Percentiles rank a stretch among this genome's conserved stretches.
These are phyloP conservation scores for Aspergillus neotritici DNA, from an alignment of 2,329 filamentous ascomycete species.

Conservation along the genomic window DNA sequence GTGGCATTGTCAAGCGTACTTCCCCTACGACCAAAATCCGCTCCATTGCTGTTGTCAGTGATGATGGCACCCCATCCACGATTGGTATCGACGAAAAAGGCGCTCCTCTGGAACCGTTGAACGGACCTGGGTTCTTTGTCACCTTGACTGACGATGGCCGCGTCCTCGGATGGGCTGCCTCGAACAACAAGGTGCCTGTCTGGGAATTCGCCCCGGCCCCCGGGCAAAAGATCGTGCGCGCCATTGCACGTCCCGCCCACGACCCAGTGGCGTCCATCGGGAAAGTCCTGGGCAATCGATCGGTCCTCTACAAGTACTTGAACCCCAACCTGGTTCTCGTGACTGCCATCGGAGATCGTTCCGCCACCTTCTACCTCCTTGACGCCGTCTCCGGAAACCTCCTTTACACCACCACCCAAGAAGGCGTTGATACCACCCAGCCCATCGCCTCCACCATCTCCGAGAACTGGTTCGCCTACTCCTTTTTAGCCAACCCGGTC, in stretches of 20 bases:
- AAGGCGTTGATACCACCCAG: slow-evolving; percentile 67
- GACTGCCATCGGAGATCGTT: slow-evolving; percentile 58
- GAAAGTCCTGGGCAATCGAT: slow-evolving; percentile 81
- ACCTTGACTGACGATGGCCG: slow-evolving; percentile 38
- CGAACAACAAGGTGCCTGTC: slow-evolving; percentile 38
- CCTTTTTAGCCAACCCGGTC: slow-evolving; percentile 57
- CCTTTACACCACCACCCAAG: slow-evolving; percentile 64
- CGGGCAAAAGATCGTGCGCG: slow-evolving; percentile 62
- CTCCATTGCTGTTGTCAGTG: slow-evolving; percentile 29
- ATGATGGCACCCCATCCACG: slow-evolving; percentile 18
- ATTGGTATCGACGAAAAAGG: slow-evolving; percentile 35
- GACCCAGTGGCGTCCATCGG: slow-evolving; percentile 94
- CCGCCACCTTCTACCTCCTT: slow-evolving; percentile 69
- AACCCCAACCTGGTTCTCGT: slow-evolving; percentile 80
- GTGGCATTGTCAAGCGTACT: slow-evolving; percentile 34
- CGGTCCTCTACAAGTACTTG: slow-evolving; percentile 96
- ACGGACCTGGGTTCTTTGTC: slow-evolving; percentile 34
- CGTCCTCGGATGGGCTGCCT: slow-evolving; percentile 40
- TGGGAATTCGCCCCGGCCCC: slow-evolving; percentile 70
- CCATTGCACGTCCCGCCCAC: slow-evolving; percentile 64
- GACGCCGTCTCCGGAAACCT: slow-evolving; percentile 81
- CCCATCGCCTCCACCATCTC: slow-evolving; percentile 72
- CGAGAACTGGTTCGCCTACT: slow-evolving; percentile 94
- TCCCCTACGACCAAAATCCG: slow-evolving; percentile 22
- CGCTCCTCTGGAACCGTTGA: slow-evolving; percentile 24